Percentiles rank a stretch among this genome's conserved stretches.
phyloP scores from a whole-genome alignment of 306 rosid species.

The Cotoneaster glaucophyllus region DNA sequence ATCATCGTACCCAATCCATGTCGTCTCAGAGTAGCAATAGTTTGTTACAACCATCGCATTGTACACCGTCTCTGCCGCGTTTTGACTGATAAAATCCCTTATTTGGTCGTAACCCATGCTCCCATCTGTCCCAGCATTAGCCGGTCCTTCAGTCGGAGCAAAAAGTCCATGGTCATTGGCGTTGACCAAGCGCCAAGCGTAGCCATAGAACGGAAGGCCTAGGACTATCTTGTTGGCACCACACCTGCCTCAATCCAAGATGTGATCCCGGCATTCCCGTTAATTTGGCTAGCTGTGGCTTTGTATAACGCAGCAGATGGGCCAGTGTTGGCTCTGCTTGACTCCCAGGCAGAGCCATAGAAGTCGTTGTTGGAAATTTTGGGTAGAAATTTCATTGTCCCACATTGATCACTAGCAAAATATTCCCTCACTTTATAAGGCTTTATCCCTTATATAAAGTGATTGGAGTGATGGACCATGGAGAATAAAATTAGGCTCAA shows the following conservation, averaged over 20 bases:
- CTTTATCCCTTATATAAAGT: too few relatives aligned
- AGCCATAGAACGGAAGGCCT: slow-evolving; percentile 32
- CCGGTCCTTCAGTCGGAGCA: slow-evolving; percentile 13
- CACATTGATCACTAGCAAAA: too few relatives aligned
- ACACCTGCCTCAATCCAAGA: slow-evolving; percentile 22
- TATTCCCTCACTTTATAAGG: too few relatives aligned
- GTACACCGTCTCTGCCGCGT: neutral
- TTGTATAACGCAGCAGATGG: slow-evolving; percentile 19
- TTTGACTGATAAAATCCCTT: slow-evolving; percentile 1
- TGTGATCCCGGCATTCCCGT: neutral
- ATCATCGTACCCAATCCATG: slow-evolving; percentile 39
- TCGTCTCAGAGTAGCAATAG: slow-evolving; percentile 24
- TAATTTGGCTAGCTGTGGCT: too few relatives aligned
- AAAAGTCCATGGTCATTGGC: slow-evolving; percentile 9
- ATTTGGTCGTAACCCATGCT: slow-evolving; percentile 11
- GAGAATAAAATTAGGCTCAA: too few relatives aligned
- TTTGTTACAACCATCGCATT: slow-evolving; percentile 7
- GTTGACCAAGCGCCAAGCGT: slow-evolving; percentile 17
- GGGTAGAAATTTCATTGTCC: too few relatives aligned
- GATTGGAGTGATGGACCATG: too few relatives aligned
- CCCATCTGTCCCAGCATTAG: slow-evolving; percentile 7
- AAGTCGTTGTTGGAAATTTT: too few relatives aligned
- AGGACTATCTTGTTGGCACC: slow-evolving; percentile 13
- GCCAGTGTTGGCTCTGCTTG: neutral
- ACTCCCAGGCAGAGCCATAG: slow-evolving; percentile 21